These are phyloP conservation scores for Eutypa lata DNA, from an alignment of 2,329 filamentous ascomycete genomes.

Conservation along the genomic window DNA sequence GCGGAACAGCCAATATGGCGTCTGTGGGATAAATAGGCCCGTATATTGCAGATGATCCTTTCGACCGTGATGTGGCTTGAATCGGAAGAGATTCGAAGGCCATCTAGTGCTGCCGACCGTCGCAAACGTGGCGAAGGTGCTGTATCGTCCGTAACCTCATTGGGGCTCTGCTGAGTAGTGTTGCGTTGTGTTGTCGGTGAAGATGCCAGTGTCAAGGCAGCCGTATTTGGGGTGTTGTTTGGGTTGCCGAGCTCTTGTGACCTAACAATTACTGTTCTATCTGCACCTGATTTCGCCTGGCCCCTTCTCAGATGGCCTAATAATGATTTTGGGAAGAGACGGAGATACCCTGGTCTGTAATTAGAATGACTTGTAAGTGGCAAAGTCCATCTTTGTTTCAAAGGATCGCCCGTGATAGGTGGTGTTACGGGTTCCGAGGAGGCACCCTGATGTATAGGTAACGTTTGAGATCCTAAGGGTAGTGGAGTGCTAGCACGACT, in stretches of 20 bases:
- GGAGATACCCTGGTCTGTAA: conserved; percentile 5
- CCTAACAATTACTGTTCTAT: neutral
- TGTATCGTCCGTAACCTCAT: too few relatives aligned
- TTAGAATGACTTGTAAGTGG: conserved; percentile 4
- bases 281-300: neutral
- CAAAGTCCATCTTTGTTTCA: conserved; percentile 5
- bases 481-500: conserved; percentile 16
- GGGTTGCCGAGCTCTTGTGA: neutral
- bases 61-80: conserved; percentile 7
- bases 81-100: neutral
- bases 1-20: conserved; percentile 12
- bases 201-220: neutral
- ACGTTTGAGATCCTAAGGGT: conserved; percentile 12
- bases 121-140: neutral
- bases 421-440: conserved; percentile 2
- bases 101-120: neutral
- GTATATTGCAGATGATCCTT: conserved; percentile 21
- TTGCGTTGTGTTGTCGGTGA: neutral
- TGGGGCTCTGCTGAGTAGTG: neutral
- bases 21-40: conserved; percentile 20
- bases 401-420: neutral
- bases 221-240: neutral
- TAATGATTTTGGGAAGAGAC: conserved; percentile 10
- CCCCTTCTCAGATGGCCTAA: conserved; percentile 4
- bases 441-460: conserved; percentile 2